Conservation (phyloP, 2,329 filamentous ascomycete species). For the Fusarium sp. region DNA sequence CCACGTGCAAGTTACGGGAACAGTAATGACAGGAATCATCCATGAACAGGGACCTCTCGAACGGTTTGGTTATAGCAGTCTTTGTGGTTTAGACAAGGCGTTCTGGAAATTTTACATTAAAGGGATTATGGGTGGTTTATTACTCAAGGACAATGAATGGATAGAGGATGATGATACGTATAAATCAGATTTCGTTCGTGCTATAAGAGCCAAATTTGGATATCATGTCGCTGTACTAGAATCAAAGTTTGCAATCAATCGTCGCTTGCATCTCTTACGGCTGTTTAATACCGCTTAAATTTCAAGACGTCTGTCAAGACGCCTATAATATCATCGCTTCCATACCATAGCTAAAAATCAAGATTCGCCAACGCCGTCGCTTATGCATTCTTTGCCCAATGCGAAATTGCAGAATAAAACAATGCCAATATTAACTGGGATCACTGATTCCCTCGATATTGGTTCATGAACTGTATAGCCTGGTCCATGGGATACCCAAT, state of each 20-base stretch:
- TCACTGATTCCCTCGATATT: constrained; percentile 59
- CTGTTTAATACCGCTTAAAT: constrained; percentile 8
- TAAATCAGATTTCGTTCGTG: constrained; percentile 9
- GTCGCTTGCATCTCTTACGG: constrained; percentile 20
- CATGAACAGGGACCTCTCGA: background rate
- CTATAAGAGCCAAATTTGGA: constrained; percentile 38
- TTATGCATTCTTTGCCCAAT: constrained; percentile 40
- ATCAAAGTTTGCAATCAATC: constrained; percentile 19
- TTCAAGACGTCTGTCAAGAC: constrained; percentile 7
- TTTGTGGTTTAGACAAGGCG: constrained; percentile 40
- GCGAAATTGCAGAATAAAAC: constrained; percentile 27
- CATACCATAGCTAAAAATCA: constrained; percentile 11
- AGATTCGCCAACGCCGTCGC: constrained; percentile 52
- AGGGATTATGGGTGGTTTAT: constrained; percentile 3
- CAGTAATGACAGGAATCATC: constrained; percentile 12
- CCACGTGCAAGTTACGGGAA: constrained; percentile 12
- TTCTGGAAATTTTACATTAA: constrained; percentile 36
- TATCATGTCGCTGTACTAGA: constrained; percentile 41
- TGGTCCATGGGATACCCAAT: constrained; percentile 91
- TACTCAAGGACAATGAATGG: constrained; percentile 11
- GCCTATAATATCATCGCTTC: constrained; percentile 35
- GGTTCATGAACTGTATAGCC: constrained; percentile 81
- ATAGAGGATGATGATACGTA: constrained; percentile 14
- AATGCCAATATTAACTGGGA: constrained; percentile 18
- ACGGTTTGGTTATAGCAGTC: constrained; percentile 11